Base-by-base conservation (phyloP, 805 yeast species). In the Candida ascalaphidarum region DNA sequence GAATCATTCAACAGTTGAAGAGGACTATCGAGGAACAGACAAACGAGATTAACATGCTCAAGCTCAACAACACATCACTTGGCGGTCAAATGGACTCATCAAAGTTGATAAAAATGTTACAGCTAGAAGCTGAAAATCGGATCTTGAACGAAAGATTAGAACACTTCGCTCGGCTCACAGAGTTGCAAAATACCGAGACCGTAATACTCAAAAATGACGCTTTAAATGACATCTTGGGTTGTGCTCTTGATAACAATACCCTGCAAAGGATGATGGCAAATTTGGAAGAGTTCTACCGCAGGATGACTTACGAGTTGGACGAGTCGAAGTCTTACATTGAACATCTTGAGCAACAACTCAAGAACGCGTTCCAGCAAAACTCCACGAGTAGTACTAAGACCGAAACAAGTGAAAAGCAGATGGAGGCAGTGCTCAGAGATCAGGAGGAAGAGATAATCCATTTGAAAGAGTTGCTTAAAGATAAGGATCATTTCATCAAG, bases 401-500 rank as follows among this genome's bases (percentile, higher is more conserved):
- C 22, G 11, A 17, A 17, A 6, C 8, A 7, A 7, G 8, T 7
- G 18, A 17, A 6, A 39, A 26, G 17, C 43, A 50, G 26, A 30
- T 46, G 18, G 55, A 55, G 15, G 46, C 52, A 18, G 40, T 74
- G 7, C 42, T 76, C 31, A 62, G 63, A 35, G 81, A 77, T 24
- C 78, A 77, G 39, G 77, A 32, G 83, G 52, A 76, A 26, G 89
- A 81, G 43, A 71, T 86, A 10, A 41, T 55, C 26, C 84, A 77
- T 28, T 58, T 88, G 39, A 68, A 69, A 41, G 78, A 73, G 27
- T 63, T 70, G 24, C 44, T 82, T 21, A 66, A 69, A 25, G 82
- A 81, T 37, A 86, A 85, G 50, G 94, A 85, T 40, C 75, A 77
- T 25, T 77, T 86, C 37, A 81, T 86, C 33, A 73, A 70, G 34